These are phyloP conservation scores for Salix suchowensis DNA, from an alignment of 345 rosid genomes.

Conservation along the genomic window DNA sequence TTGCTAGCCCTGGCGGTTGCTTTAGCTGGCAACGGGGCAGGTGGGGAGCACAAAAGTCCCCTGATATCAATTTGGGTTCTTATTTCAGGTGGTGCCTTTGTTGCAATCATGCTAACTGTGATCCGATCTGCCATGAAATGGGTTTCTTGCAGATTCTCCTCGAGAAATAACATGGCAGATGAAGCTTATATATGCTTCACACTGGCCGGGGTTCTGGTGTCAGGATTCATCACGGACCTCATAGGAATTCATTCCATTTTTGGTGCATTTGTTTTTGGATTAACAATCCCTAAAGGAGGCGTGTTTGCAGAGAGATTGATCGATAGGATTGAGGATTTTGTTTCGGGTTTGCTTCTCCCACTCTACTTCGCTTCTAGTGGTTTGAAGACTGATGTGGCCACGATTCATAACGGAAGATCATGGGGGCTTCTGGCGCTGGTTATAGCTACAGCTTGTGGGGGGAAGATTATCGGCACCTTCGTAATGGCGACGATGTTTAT, in stretches of 20 bases:
- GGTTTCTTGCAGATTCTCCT: constrained; percentile 15
- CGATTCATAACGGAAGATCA: constrained; percentile 37
- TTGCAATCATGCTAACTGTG: constrained; percentile 28
- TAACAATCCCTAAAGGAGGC: constrained; percentile 48
- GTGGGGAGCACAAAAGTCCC: constrained; percentile 16
- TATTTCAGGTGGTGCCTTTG: constrained; percentile 40
- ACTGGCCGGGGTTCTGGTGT: constrained; percentile 40
- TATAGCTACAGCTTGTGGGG: constrained; percentile 44
- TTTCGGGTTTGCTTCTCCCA: constrained; percentile 46
- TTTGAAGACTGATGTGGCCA: constrained; percentile 49
- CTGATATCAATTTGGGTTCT: constrained; percentile 49
- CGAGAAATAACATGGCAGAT: constrained; percentile 31
- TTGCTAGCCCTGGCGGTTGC: constrained; percentile 72
- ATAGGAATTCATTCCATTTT: constrained; percentile 56
- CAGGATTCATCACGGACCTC: constrained; percentile 49
- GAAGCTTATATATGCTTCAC: constrained; percentile 48
- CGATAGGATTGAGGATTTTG: constrained; percentile 50
- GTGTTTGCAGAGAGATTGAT: constrained; percentile 34
- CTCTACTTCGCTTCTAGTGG: constrained; percentile 58
- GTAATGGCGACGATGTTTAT: constrained; percentile 36
- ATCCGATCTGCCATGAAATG: constrained; percentile 25
- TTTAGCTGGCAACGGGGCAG: constrained; percentile 31
- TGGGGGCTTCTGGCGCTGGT: constrained; percentile 48
- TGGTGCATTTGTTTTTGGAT: constrained; percentile 49
- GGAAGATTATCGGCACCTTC: constrained; percentile 53